Conservation (phyloP, 1,284 basidiomycete species). For the Puccinia polysora region DNA sequence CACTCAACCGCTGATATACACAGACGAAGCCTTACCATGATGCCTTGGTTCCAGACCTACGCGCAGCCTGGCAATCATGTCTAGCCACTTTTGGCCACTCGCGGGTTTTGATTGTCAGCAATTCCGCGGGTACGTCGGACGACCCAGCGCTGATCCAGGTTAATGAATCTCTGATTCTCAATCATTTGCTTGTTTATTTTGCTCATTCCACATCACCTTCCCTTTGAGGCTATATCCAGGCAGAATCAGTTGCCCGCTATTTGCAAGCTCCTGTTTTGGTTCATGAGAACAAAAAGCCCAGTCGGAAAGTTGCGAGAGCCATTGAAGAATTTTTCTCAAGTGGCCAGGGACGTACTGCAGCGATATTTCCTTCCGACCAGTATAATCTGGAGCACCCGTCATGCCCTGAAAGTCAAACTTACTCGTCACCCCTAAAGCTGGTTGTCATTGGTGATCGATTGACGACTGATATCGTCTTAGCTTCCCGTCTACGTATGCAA, state of each 20-base stretch:
- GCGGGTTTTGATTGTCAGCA: conserved; percentile 18
- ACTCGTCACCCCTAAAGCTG: background rate
- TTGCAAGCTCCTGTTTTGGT: conserved; percentile 19
- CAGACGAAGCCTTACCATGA: conserved; percentile 28
- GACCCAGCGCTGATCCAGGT: conserved; percentile 23
- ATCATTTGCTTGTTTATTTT: background rate
- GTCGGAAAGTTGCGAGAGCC: conserved; percentile 4
- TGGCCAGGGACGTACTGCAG: background rate
- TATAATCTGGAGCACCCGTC: background rate
- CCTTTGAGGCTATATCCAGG: background rate
- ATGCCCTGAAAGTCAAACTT: background rate
- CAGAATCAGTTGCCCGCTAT: conserved; percentile 27
- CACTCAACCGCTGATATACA: background rate
- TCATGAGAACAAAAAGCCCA: conserved; percentile 19
- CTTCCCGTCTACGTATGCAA: conserved; percentile 4
- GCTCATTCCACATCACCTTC: background rate
- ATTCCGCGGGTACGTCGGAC: conserved; percentile 27
- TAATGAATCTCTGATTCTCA: background rate
- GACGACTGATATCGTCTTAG: conserved; percentile 31
- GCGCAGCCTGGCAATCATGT: conserved; percentile 21
- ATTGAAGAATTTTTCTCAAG: conserved; percentile 15
- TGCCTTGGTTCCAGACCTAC: conserved; percentile 16
- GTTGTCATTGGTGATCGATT: conserved; percentile 33
- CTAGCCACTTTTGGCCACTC: conserved; percentile 16
- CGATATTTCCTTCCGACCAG: background rate